Evolutionary conservation across 2,329 filamentous ascomycete genomes (phyloP), one percentile per base, ranked within the genome.

Genomic region (Beauveria pseudobassiana): DNA sequence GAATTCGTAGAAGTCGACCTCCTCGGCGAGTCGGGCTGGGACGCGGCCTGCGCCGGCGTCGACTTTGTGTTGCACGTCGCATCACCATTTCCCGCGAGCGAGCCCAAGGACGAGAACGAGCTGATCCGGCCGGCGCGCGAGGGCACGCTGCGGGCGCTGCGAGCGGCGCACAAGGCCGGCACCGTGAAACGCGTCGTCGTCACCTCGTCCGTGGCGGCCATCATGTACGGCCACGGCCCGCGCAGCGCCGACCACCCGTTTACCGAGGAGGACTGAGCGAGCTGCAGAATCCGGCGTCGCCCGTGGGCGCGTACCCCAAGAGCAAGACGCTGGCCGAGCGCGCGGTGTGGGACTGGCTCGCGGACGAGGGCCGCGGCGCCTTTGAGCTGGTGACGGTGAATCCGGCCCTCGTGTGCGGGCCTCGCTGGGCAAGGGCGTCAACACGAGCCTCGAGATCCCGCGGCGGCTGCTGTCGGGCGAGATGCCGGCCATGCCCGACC

Each of bases 1-100:
- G 64, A 58, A 5, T 66, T 74, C 20, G 70, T 70, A 30, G 70
- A 71, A 51, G 70, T 70, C 7, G 70, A 74, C 57, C 64, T 71
- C 9, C 67, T 74, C 6, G 58, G 64, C 26, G 53, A 66, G 0
- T 67, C 66, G 45, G 72, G 69, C 6, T 74, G 75, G 61, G 62
- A 63, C 5, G 54, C 65, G 7, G 67, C 72, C 18, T 67, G 71
- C 49, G 55, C 65, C 42, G 70, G 69, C 52, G 72, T 71, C 51
- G 58, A 65, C 5, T 67, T 70, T 2, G 69, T 75, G 16, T 68
- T 73, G 59, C 74, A 74, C 43, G 67, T 74, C 20, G 73, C 72
- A 0, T 72, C 73, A 9, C 73, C 73, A 1, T 74, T 75, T 42
- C 63, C 70, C 1, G 45, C 63, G 16, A 60, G 61, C 1, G 59